Evolutionary conservation across 164 flowering plant species (phyloP).

Genomic region (Chimonanthus salicifolius): DNA sequence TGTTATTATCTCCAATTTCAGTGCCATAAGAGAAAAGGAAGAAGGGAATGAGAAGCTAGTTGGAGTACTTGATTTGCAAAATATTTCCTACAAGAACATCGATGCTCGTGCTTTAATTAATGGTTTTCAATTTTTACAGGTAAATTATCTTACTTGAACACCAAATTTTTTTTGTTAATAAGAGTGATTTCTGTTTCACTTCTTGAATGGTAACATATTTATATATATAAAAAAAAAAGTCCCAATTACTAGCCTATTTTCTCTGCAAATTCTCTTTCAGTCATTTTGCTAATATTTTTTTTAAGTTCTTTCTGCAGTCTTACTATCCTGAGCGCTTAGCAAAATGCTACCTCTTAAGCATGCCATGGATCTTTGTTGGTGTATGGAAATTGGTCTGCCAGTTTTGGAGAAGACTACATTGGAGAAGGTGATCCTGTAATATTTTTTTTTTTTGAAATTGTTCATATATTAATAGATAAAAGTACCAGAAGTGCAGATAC

Average conservation of each 20-base stretch:
- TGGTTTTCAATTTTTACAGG: conserved; percentile 89
- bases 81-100: conserved; percentile 52
- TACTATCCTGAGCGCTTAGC: conserved; percentile 88
- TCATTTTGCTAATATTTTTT: neutral
- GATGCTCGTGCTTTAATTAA: conserved; percentile 77
- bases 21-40: conserved; percentile 55
- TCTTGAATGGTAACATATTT: no score
- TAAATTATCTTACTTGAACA: conserved; percentile 8
- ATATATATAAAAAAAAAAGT: no score
- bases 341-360: conserved; percentile 45
- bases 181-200: no score
- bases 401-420: conserved; percentile 75
- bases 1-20: conserved; percentile 21
- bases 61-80: conserved; percentile 55
- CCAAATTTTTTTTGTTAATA: no score
- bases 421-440: conserved; percentile 48
- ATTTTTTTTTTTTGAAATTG: no score
- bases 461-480: no score
- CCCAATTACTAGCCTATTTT: no score
- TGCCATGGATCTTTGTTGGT: conserved; percentile 77
- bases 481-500: no score
- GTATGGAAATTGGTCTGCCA: conserved; percentile 72
- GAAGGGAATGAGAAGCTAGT: conserved; percentile 73
- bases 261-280: neutral
- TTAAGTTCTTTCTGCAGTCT: conserved; percentile 32